phyloP scores from a whole-genome alignment of 306 rosid genomes.

The Ochetophila trinervis region DNA sequence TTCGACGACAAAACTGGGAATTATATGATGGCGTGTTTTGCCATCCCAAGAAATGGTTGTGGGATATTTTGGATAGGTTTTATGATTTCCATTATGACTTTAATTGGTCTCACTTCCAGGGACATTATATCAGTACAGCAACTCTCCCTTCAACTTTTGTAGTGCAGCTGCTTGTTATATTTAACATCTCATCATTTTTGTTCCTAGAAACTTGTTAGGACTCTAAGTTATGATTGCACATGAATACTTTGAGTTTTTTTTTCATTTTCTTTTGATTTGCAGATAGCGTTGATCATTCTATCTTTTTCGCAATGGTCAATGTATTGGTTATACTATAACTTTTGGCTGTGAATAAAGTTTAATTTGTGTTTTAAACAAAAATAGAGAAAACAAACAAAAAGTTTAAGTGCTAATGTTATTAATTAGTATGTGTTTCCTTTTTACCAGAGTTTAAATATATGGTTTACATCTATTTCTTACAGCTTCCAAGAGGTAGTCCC shows the following conservation, averaged over 20 bases:
- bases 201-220: constrained; percentile 2
- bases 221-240: no score
- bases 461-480: constrained; percentile 12
- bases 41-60: not conserved
- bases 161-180: no score
- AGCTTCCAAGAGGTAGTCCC: constrained; percentile 98
- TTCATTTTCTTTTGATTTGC: no score
- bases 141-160: no score
- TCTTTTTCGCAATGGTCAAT: constrained; percentile 1
- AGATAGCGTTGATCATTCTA: not conserved
- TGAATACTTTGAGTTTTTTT: no score
- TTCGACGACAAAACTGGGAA: not conserved
- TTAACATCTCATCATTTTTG: not conserved
- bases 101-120: not conserved
- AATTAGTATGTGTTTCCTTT: not conserved
- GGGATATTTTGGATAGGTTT: not conserved
- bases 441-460: not conserved
- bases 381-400: no score
- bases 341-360: constrained; percentile 21
- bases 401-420: constrained; percentile 3
- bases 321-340: constrained; percentile 3
- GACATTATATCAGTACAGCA: not conserved
- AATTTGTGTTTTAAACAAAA: not conserved
- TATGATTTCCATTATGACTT: not conserved
- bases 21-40: not conserved